A percentile compares a stretch with the other conserved stretches of the same genome.
phyloP scores from a whole-genome alignment of 352 stramenopile species.

The Blastocystis sp. region DNA sequence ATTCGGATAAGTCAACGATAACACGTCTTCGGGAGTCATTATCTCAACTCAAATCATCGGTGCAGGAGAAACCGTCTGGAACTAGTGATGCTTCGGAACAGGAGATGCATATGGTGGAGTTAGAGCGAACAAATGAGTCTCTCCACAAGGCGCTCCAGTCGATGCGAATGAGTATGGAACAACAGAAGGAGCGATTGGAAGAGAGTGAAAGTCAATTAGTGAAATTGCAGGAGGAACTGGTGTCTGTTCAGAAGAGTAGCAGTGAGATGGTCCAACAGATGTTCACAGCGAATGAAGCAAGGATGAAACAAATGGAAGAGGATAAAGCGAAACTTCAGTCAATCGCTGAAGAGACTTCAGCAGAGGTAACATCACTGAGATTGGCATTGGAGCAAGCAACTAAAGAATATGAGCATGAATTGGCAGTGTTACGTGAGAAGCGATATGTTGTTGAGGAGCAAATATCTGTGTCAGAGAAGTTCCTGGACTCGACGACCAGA shows the following conservation, averaged over 20 bases:
- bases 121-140: not conserved
- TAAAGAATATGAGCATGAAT: slow-evolving; percentile 9
- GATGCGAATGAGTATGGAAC: not conserved
- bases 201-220: not conserved
- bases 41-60: not conserved
- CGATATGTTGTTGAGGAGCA: not conserved
- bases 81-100: not conserved
- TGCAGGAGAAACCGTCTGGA: too few species aligned
- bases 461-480: slow-evolving; percentile 7
- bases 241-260: slow-evolving; percentile 7
- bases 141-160: not conserved
- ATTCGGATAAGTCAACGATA: not conserved
- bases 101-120: not conserved
- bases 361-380: not conserved
- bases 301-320: not conserved
- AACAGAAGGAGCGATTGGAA: not conserved
- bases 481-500: not conserved
- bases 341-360: not conserved
- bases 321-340: slow-evolving; percentile 22
- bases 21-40: not conserved
- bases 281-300: not conserved
- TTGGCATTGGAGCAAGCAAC: not conserved
- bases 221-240: slow-evolving; percentile 27
- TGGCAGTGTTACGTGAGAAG: slow-evolving; percentile 22
- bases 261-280: slow-evolving; percentile 35